Evolutionary conservation across 2,329 filamentous ascomycete species (phyloP).

Genomic region (Alternaria burnsii): DNA sequence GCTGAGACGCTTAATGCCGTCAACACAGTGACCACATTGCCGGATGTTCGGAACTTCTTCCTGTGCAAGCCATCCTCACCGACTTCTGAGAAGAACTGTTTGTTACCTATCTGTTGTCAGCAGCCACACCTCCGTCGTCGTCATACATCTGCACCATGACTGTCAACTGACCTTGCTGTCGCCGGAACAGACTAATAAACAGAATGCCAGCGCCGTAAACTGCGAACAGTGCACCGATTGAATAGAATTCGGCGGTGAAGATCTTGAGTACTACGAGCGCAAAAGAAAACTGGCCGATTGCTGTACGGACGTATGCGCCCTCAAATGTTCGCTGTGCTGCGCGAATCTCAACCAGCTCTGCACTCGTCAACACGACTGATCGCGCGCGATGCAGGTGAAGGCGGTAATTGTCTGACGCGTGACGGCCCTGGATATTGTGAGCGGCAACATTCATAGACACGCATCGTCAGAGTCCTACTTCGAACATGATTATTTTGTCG

Average conservation of each 20-base stretch:
- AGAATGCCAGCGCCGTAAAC: slow-evolving; percentile 88
- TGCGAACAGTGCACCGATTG: slow-evolving; percentile 94
- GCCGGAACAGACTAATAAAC: slow-evolving; percentile 81
- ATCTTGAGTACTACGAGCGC: slow-evolving; percentile 94
- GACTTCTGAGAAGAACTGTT: slow-evolving; percentile 82
- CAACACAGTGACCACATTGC: slow-evolving; percentile 70
- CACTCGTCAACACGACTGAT: slow-evolving; percentile 79
- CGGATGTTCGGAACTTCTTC: slow-evolving; percentile 71
- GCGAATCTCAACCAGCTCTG: slow-evolving; percentile 92
- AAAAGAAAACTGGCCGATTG: slow-evolving; percentile 93
- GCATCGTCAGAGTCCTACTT: slow-evolving; percentile 15
- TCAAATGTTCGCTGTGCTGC: slow-evolving; percentile 97
- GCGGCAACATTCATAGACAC: not conserved
- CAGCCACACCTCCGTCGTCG: not conserved
- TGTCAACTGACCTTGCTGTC: slow-evolving; percentile 70
- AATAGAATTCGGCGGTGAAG: slow-evolving; percentile 96
- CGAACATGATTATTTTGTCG: slow-evolving; percentile 23
- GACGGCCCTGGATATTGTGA: slow-evolving; percentile 53
- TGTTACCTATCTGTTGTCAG: slow-evolving; percentile 65
- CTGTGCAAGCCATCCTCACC: slow-evolving; percentile 68
- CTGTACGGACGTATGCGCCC: slow-evolving; percentile 94
- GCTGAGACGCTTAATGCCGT: slow-evolving; percentile 70
- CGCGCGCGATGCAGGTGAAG: slow-evolving; percentile 84
- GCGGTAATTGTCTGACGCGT: slow-evolving; percentile 77
- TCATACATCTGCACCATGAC: not conserved